Conservation (phyloP, 2,329 filamentous ascomycete species). For the Fusarium mangiferae region DNA sequence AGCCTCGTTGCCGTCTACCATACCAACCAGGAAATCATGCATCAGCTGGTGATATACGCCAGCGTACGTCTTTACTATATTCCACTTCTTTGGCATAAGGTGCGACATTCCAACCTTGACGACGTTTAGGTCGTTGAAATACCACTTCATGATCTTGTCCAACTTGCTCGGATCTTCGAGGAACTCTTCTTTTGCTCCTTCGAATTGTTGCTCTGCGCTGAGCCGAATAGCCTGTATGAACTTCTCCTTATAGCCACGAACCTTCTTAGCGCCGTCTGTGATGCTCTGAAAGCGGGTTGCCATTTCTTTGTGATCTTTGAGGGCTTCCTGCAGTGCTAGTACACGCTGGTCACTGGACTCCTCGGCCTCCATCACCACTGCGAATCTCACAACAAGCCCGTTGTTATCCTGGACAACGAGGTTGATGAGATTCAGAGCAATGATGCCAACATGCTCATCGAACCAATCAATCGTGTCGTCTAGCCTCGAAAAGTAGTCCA, state of each 20-base stretch:
- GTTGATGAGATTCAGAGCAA: constrained; percentile 90
- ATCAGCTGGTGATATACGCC: constrained; percentile 93
- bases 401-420: constrained; percentile 88
- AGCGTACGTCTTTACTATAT: constrained; percentile 89
- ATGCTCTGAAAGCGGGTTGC: constrained; percentile 94
- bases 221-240: constrained; percentile 84
- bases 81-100: constrained; percentile 96
- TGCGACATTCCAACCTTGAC: constrained; percentile 92
- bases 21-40: constrained; percentile 89
- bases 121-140: constrained; percentile 95
- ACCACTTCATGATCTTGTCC: constrained; percentile 93
- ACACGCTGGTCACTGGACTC: constrained; percentile 96
- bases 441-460: constrained; percentile 89
- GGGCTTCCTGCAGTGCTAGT: constrained; percentile 89
- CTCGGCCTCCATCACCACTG: constrained; percentile 92
- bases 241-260: constrained; percentile 96
- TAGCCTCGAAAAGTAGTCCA: constrained; percentile 88
- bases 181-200: constrained; percentile 77
- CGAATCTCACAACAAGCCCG: constrained; percentile 88
- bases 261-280: constrained; percentile 89
- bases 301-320: constrained; percentile 95
- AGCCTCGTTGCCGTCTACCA: constrained; percentile 86
- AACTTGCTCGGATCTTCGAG: constrained; percentile 83
- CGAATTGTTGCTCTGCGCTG: constrained; percentile 79
- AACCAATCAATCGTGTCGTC: constrained; percentile 94